Conservation (phyloP, 192 early-diverging fungal genomes). For the Cetraspora pellucida region DNA sequence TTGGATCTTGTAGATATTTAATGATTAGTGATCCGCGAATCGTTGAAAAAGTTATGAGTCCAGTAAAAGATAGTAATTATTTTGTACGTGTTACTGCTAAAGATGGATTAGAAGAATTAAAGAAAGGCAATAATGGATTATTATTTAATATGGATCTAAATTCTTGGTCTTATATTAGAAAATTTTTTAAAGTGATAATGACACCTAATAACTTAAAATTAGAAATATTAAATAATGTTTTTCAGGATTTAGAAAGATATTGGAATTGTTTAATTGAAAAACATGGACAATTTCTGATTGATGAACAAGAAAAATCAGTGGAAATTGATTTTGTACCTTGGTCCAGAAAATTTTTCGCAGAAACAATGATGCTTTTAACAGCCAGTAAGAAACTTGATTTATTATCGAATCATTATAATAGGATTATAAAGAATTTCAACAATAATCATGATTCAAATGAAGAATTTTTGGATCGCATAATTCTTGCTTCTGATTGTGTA, state of each 20-base stretch:
- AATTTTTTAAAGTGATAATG: background rate
- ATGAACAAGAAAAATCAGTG: background rate
- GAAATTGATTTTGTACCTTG: slow-evolving; percentile 20
- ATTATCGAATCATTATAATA: slow-evolving; percentile 16
- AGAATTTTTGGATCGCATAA: slow-evolving; percentile 23
- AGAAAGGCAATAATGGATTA: background rate
- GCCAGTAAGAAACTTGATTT: background rate
- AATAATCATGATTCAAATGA: slow-evolving; percentile 15
- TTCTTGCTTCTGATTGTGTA: slow-evolving; percentile 23
- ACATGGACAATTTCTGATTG: background rate
- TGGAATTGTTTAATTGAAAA: slow-evolving; percentile 3
- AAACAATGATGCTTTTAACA: background rate
- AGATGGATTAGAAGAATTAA: slow-evolving; percentile 5
- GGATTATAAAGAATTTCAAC: background rate
- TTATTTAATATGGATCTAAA: slow-evolving; percentile 12
- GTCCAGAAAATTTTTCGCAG: slow-evolving; percentile 14
- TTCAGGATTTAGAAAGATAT: slow-evolving; percentile 17
- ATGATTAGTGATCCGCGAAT: slow-evolving; percentile 15
- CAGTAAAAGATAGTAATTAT: slow-evolving; percentile 10
- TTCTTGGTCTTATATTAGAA: slow-evolving; percentile 13
- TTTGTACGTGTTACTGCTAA: slow-evolving; percentile 8
- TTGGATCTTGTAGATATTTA: slow-evolving; percentile 19
- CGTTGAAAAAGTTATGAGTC: slow-evolving; percentile 11
- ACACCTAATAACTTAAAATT: background rate
- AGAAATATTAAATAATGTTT: background rate